Evolutionary conservation across 164 flowering plant genomes (phyloP).

Genomic region (Umbellularia californica): DNA sequence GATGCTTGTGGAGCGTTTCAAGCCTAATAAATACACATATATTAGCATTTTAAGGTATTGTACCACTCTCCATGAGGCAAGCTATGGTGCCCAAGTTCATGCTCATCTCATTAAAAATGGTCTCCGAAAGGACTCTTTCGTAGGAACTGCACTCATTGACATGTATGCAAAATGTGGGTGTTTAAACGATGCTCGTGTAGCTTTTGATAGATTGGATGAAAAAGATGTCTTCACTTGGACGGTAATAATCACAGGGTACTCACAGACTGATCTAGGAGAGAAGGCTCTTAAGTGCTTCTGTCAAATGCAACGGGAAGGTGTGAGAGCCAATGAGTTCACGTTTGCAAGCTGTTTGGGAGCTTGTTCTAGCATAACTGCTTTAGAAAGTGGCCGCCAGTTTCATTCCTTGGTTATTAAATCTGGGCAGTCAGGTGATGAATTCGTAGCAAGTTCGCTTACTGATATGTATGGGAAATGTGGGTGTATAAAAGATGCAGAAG

Average conservation of each 20-base stretch:
- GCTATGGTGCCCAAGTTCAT: conserved; percentile 37
- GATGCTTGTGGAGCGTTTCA: conserved; percentile 37
- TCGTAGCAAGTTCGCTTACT: conserved; percentile 41
- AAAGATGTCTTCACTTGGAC: conserved; percentile 41
- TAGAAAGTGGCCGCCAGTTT: conserved; percentile 41
- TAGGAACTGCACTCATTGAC: conserved; percentile 37
- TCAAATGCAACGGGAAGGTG: conserved; percentile 46
- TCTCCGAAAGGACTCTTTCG: conserved; percentile 24
- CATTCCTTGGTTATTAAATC: conserved; percentile 39
- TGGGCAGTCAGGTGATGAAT: conserved; percentile 35
- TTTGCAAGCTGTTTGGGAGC: conserved; percentile 46
- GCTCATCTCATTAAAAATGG: conserved; percentile 28
- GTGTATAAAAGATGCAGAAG: conserved; percentile 40
- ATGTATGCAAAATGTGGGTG: conserved; percentile 38
- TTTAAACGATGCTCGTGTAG: conserved; percentile 20
- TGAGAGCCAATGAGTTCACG: conserved; percentile 47
- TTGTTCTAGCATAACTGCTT: conserved; percentile 37
- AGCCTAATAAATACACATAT: conserved; percentile 43
- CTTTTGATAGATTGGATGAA: conserved; percentile 24
- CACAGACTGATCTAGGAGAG: conserved; percentile 40
- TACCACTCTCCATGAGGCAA: conserved; percentile 12
- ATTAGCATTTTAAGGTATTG: conserved; percentile 34
- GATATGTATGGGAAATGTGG: conserved; percentile 60
- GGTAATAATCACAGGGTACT: conserved; percentile 34
- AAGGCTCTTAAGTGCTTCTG: conserved; percentile 30